Evolutionary conservation across 306 rosid genomes (phyloP).

Genomic region (Pyrus pyrifolia): DNA sequence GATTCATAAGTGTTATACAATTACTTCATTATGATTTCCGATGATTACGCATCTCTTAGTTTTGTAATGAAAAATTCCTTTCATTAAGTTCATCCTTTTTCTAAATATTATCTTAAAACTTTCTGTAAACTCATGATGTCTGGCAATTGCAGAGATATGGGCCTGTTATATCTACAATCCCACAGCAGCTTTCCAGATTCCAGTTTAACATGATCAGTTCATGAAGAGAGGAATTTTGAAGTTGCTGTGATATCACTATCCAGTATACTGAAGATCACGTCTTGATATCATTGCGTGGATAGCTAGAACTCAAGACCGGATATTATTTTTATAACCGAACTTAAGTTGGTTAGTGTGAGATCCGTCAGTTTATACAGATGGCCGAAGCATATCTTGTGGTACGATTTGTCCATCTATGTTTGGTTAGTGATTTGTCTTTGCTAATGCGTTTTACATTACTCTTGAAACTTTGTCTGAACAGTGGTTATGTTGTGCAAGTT

Average conservation of each 20-base stretch:
- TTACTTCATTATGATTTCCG: neutral
- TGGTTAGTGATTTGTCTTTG: conserved; percentile 3
- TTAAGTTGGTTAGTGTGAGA: conserved; percentile 16
- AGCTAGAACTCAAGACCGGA: conserved; percentile 10
- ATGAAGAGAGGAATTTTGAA: conserved; percentile 25
- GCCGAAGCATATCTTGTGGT: conserved; percentile 1
- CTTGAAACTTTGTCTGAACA: neutral
- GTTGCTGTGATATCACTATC: neutral
- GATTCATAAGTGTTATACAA: neutral
- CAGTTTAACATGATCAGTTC: conserved; percentile 95
- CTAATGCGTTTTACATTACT: neutral
- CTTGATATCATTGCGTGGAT: conserved; percentile 10
- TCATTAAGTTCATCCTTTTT: neutral
- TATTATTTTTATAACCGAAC: conserved; percentile 9
- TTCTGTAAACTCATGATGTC: conserved; percentile 1
- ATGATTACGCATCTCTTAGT: neutral
- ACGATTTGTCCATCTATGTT: conserved; percentile 6
- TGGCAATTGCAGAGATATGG: conserved; percentile 78
- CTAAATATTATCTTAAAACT: neutral
- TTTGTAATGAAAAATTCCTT: neutral
- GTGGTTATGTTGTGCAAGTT: conserved; percentile 4
- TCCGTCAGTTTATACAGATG: conserved; percentile 11
- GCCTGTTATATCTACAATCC: conserved; percentile 93
- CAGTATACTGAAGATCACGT: neutral
- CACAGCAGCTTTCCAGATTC: conserved; percentile 96